These are phyloP conservation scores for Thyridium curvatum DNA, from an alignment of 2,329 filamentous ascomycete species.

Conservation along the genomic window DNA sequence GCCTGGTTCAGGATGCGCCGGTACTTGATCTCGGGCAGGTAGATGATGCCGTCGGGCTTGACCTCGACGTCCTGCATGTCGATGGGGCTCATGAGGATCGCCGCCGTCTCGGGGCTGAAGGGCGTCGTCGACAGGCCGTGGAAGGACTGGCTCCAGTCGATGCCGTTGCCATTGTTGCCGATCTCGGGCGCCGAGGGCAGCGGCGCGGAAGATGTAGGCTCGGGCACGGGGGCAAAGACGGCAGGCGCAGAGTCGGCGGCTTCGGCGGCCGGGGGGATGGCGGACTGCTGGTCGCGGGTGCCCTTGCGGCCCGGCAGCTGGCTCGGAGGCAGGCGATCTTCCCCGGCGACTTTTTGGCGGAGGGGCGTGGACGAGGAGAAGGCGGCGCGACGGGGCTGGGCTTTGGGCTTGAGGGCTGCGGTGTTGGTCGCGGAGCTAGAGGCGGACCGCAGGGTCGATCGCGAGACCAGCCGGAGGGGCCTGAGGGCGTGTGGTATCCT, in stretches of 20 bases:
- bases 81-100: constrained; percentile 62
- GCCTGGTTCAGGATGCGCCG: constrained; percentile 80
- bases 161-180: constrained; percentile 12
- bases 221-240: constrained; percentile 20
- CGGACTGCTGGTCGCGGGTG: constrained; percentile 17
- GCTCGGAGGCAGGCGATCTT: background rate
- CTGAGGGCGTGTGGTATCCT: background rate
- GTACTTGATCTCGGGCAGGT: constrained; percentile 98
- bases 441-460: background rate
- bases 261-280: constrained; percentile 17
- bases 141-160: constrained; percentile 81
- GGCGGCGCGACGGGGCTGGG: background rate
- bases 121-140: constrained; percentile 67
- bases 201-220: constrained; percentile 5
- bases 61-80: constrained; percentile 79
- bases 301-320: constrained; percentile 10
- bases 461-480: background rate
- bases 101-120: constrained; percentile 64
- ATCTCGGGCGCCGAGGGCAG: constrained; percentile 2
- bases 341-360: background rate
- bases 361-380: background rate
- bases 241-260: constrained; percentile 18
- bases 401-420: background rate
- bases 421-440: background rate
- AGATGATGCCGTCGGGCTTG: constrained; percentile 95